A percentile compares a stretch with the other conserved stretches of the same genome.
Conservation (phyloP, 1,284 basidiomycete genomes). For the Irpex sp. region DNA sequence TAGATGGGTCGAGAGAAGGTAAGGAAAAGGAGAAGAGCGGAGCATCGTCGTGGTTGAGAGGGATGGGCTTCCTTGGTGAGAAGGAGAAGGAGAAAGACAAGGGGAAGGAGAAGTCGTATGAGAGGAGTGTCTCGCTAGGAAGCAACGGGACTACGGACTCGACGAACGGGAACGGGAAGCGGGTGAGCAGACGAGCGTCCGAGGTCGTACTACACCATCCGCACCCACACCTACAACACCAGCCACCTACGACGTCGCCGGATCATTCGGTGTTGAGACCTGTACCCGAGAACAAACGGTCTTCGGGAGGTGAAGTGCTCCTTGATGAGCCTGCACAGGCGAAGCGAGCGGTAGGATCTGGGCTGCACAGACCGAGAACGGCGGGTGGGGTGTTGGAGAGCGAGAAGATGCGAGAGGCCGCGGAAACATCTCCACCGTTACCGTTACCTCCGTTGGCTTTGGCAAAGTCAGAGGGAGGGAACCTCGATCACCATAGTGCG, state of each 20-base stretch:
- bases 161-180: background rate
- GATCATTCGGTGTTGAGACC: background rate
- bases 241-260: background rate
- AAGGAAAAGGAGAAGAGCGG: background rate
- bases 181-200: too few species aligned
- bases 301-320: background rate
- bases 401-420: background rate
- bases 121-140: background rate
- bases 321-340: background rate
- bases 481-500: background rate
- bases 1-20: background rate
- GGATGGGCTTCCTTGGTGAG: background rate
- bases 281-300: background rate
- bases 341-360: too few species aligned
- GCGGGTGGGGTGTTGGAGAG: too few species aligned
- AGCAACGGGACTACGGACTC: background rate
- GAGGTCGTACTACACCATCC: too few species aligned
- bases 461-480: background rate
- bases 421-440: background rate
- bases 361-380: too few species aligned
- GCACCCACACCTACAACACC: too few species aligned
- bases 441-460: background rate
- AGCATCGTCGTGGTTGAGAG: background rate
- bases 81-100: background rate
- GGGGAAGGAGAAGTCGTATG: background rate